Evolutionary conservation across 23 red algal species (phyloP), one percentile per base, ranked within the genome.

Genomic region (Gracilaria domingensis): DNA sequence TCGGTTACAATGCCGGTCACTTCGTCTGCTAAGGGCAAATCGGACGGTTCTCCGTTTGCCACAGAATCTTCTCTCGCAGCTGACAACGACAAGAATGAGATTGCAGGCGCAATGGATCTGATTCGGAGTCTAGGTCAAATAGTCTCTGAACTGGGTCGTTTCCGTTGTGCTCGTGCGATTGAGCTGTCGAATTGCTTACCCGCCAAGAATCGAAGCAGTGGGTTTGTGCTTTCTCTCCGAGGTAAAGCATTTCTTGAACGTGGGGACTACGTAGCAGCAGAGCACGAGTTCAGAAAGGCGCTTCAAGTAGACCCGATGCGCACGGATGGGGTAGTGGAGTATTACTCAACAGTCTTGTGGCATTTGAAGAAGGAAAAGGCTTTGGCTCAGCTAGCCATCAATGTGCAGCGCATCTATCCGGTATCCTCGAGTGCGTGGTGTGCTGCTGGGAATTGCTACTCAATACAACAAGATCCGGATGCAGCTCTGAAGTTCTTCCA

Each of bases 301-400:
- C 70, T 95, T 81, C 25, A 14, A 29, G 13, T 91, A n/a, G 91
- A 96, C 28, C 93, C 81, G 12, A 79, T 74, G 45, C 92, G 95
- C 30, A 75, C 86, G 20, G 87, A 95, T 33, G 94, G 91, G 23
- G 74, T 93, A 2, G 87, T 98, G 16, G 97, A 99, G 60, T 99
- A 96, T 44, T 99, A 96, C 61, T 99, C 97, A 51, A 96, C 97
- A 20, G 94, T 93, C 23, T 64, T 99, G 67, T 99, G 97, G 97
- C 97, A 99, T 77, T 24, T 96, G 88, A 91, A 88, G 60, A 69
- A 81, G 64, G 97, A 96, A 28, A 93, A 88, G 38, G 91, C 88
- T 37, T 67, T 96, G 51, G 91, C 83, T 32, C 89, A 90, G 25
- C 77, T 99, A 12, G 93, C 97, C 8, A 66, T 88, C 11, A 56